Evolutionary conservation across 345 rosid species (phyloP).

Genomic region (Populus nigra): DNA sequence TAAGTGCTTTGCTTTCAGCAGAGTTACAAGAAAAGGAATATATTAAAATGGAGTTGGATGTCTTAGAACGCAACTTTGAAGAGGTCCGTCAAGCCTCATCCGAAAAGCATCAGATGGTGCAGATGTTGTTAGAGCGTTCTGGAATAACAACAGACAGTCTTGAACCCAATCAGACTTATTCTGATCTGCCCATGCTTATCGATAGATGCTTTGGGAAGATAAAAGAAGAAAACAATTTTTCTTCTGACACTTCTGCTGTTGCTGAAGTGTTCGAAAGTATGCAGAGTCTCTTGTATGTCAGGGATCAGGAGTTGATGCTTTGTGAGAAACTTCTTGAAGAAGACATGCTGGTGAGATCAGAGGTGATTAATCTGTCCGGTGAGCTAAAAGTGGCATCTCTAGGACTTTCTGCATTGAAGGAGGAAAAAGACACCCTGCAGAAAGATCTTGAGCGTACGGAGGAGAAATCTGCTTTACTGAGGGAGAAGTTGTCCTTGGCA

Average conservation of each 20-base stretch:
- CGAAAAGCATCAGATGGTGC: constrained; percentile 58
- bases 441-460: constrained; percentile 72
- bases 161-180: constrained; percentile 29
- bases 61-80: constrained; percentile 38
- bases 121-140: constrained; percentile 54
- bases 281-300: constrained; percentile 66
- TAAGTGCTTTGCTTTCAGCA: constrained; percentile 53
- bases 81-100: constrained; percentile 38
- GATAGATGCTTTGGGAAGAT: constrained; percentile 57
- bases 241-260: constrained; percentile 39
- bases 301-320: constrained; percentile 56
- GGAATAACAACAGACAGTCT: constrained; percentile 42
- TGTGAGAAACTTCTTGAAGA: constrained; percentile 61
- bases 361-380: constrained; percentile 42
- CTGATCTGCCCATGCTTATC: constrained; percentile 43
- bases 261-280: constrained; percentile 48
- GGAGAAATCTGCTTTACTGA: constrained; percentile 68
- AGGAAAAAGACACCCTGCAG: constrained; percentile 54
- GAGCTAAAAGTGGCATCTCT: constrained; percentile 40
- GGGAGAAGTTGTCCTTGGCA: constrained; percentile 85
- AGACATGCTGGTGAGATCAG: constrained; percentile 48
- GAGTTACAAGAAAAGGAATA: constrained; percentile 66
- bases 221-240: constrained; percentile 37
- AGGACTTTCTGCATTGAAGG: constrained; percentile 53
- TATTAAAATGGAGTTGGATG: constrained; percentile 46